These are phyloP conservation scores for Tetrapisispora nanseiensis DNA, from an alignment of 805 yeast species.

Conservation along the genomic window DNA sequence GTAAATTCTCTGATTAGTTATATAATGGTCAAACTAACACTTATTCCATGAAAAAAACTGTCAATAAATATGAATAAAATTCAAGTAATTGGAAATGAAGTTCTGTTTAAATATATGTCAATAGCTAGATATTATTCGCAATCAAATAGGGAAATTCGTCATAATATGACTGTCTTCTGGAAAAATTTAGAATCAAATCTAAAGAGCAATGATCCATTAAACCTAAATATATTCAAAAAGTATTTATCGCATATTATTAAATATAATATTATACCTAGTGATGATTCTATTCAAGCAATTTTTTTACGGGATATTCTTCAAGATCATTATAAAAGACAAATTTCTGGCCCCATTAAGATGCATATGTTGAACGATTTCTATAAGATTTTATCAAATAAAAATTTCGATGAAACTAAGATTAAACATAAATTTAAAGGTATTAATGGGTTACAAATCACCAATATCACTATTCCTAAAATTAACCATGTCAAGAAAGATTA, in stretches of 20 bases:
- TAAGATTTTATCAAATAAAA: not conserved
- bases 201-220: not conserved
- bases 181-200: not conserved
- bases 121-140: too few relatives aligned
- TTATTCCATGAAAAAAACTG: too few relatives aligned
- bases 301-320: not conserved
- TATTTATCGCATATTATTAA: not conserved
- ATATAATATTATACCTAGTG: not conserved
- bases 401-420: not conserved
- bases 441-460: not conserved
- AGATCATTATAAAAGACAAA: not conserved
- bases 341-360: not conserved
- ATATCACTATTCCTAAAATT: not conserved
- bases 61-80: too few relatives aligned
- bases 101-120: too few relatives aligned
- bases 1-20: too few relatives aligned
- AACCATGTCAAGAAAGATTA: not conserved
- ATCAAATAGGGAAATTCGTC: too few relatives aligned
- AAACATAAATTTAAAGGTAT: not conserved
- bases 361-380: not conserved
- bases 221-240: not conserved
- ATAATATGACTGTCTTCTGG: not conserved
- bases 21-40: too few relatives aligned
- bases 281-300: not conserved
- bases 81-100: too few relatives aligned